phyloP scores from a whole-genome alignment of 2,329 filamentous ascomycete genomes.

The Aspergillus cejpii region DNA sequence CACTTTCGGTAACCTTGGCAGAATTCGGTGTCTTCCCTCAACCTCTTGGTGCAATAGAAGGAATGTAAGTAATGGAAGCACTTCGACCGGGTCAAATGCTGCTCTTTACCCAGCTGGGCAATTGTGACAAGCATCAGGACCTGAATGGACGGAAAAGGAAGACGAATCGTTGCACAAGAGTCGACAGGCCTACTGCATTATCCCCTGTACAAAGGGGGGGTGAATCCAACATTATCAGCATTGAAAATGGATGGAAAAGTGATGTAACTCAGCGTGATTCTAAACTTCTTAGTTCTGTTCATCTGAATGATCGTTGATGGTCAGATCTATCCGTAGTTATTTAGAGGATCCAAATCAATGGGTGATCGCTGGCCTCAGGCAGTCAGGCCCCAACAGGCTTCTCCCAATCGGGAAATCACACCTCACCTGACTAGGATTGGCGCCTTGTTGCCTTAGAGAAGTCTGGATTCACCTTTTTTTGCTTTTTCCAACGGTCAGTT shows the following conservation, averaged over 20 bases:
- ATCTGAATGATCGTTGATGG: not conserved
- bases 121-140: not conserved
- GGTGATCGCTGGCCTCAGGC: constrained; percentile 11
- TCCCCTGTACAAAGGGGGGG: not conserved
- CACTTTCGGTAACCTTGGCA: not conserved
- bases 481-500: not conserved
- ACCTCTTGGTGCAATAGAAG: not conserved
- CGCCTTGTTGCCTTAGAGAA: not conserved
- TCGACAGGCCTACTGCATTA: not conserved
- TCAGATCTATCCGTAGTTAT: too few species aligned
- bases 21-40: not conserved
- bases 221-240: not conserved
- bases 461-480: not conserved
- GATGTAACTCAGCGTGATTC: not conserved
- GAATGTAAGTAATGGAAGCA: not conserved
- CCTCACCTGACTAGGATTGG: not conserved
- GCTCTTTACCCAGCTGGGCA: constrained; percentile 10
- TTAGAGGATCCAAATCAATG: not conserved
- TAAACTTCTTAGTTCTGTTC: not conserved
- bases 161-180: not conserved
- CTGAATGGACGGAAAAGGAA: not conserved
- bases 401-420: constrained; percentile 4
- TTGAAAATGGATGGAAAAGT: not conserved
- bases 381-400: not conserved
- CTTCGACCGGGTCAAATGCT: not conserved